phyloP scores from a whole-genome alignment of 208 protist species.

The Wallacemonas sp. region DNA sequence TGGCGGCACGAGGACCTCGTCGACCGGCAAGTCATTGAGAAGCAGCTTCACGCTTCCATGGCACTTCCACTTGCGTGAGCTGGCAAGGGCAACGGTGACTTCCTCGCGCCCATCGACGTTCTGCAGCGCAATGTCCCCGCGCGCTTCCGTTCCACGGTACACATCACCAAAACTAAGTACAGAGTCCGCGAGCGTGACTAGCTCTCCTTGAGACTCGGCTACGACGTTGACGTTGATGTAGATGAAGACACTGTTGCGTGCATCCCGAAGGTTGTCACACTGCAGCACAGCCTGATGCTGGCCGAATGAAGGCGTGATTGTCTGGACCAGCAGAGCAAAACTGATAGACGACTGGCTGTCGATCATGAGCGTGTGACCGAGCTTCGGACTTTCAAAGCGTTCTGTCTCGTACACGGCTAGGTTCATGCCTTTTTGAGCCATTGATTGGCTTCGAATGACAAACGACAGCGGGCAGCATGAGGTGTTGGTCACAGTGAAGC shows the following conservation, averaged over 20 bases:
- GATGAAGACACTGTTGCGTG: constrained; percentile 57
- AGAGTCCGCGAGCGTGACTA: constrained; percentile 51
- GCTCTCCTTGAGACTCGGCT: constrained; percentile 56
- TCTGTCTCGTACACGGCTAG: constrained; percentile 73
- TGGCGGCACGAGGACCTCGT: constrained; percentile 49
- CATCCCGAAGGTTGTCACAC: constrained; percentile 81
- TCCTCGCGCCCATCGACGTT: constrained; percentile 56
- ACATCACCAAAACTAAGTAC: constrained; percentile 79
- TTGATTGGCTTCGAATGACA: constrained; percentile 69
- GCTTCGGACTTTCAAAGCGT: constrained; percentile 72
- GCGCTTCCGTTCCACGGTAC: constrained; percentile 62
- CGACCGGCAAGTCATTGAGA: constrained; percentile 37
- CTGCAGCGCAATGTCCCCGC: constrained; percentile 31
- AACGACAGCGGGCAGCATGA: constrained; percentile 64
- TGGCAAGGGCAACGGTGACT: constrained; percentile 40
- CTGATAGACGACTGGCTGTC: constrained; percentile 72
- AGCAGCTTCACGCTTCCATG: constrained; percentile 56
- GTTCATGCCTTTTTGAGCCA: constrained; percentile 56
- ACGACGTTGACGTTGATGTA: constrained; percentile 71
- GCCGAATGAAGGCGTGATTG: constrained; percentile 18
- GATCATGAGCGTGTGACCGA: constrained; percentile 56
- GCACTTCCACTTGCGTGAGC: constrained; percentile 42
- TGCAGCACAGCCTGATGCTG: constrained; percentile 66
- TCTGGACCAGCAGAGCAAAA: constrained; percentile 73
- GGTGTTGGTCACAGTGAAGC: constrained; percentile 71